Base-by-base conservation (phyloP, 805 yeast genomes). In the Monosporozyma unispora region DNA sequence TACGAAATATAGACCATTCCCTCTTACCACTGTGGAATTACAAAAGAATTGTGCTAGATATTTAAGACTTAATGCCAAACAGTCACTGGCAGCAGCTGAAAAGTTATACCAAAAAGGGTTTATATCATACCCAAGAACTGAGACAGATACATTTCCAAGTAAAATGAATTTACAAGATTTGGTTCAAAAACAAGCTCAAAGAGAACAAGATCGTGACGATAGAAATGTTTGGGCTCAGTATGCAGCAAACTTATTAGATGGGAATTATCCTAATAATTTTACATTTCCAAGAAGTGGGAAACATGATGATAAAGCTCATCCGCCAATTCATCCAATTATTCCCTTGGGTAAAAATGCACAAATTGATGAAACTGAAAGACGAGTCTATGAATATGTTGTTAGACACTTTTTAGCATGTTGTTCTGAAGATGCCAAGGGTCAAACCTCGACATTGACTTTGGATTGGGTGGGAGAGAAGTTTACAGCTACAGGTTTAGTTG, bases 91-190 rank as follows among this genome's bases (percentile, higher is more conserved):
- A 23, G 68, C 74, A 0, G 99, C 99, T 0, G 99, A 93, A 66
- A 78, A 78, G 54, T 73, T 93, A 22, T 93, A 93, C 64, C 89
- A 84, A 50, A 73, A 76, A 45, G 99, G 99, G 0, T 87, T 80
- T 60, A 72, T 93, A 1, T 89, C 97, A 0, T 93, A 93, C 63
- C 99, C 99, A 3, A 84, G 99, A 72, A 93, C 99, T 0, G 99
- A 93, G 62, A 93, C 99, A 0, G 97, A 93, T 63, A 76, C 69
- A 22, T 95, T 86, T 59, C 96, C 96, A 2, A 66, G 70, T 0
- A 72, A 75, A 1, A 87, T 90, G 85, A 87, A 93, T 59, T 70
- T 93, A 45, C 70, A 70, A 48, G 68, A 69, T 1, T 64, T 88
- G 2, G 74, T 93, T 1, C 69, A 67, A n/a, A 78, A 79, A 23